Percentiles rank a stretch among this genome's conserved stretches.
Conservation (phyloP, 225 moss, liverwort and hornwort species). For the Rhytidiadelphus loreus region DNA sequence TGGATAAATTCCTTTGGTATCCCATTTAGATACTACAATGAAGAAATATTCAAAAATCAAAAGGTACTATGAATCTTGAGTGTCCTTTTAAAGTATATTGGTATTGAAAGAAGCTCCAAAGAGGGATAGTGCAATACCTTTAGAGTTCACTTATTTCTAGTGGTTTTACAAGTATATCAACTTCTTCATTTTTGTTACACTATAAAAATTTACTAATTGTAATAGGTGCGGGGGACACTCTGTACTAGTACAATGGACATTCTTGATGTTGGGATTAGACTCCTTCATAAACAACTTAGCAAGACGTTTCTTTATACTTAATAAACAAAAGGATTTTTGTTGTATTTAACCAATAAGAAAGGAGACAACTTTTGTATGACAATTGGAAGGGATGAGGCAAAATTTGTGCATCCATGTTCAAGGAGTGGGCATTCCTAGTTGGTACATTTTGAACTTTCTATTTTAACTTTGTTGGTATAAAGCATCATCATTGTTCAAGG, state of each 20-base stretch:
- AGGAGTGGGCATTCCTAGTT: rapidly evolving
- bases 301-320: not conserved
- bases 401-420: not conserved
- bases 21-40: not conserved
- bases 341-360: not conserved
- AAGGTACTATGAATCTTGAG: not conserved
- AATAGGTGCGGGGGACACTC: rapidly evolving
- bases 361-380: not conserved
- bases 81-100: not conserved
- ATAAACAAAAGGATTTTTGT: not conserved
- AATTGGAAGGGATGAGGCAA: not conserved
- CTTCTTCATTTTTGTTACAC: not conserved
- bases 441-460: too few relatives aligned
- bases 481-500: not conserved
- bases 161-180: not conserved
- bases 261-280: not conserved
- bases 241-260: too few relatives aligned
- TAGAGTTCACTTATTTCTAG: rapidly evolving
- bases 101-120: not conserved
- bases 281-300: rapidly evolving
- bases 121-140: not conserved
- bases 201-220: not conserved
- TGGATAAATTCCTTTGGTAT: not conserved
- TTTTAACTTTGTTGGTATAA: too few relatives aligned
- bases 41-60: not conserved